These are phyloP conservation scores for Hypomyces perniciosus DNA, from an alignment of 2,329 filamentous ascomycete species.

Conservation along the genomic window DNA sequence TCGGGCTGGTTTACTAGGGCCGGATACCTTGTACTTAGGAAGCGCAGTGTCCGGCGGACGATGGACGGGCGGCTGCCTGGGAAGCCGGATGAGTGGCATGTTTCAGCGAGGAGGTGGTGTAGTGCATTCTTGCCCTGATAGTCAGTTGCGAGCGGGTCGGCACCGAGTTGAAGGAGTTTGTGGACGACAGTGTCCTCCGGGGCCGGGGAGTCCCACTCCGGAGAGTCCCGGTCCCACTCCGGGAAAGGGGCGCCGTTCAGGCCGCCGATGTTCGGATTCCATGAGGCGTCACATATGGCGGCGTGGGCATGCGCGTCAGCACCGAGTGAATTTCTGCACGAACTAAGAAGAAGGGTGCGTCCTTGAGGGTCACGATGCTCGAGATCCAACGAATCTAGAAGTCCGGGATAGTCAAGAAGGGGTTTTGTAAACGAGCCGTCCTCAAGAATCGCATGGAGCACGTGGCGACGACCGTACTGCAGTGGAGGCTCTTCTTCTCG, in stretches of 20 bases:
- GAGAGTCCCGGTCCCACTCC: neutral
- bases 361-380: constrained; percentile 2
- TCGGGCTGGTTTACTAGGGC: neutral
- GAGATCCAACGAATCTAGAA: neutral
- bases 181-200: neutral
- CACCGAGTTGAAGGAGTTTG: neutral
- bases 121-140: constrained; percentile 2
- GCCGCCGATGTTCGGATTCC: too few relatives aligned
- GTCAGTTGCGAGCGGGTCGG: neutral
- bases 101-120: neutral
- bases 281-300: neutral
- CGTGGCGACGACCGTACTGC: neutral
- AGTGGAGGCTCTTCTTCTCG: too few relatives aligned
- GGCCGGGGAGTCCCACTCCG: neutral
- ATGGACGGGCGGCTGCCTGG: neutral
- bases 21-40: neutral
- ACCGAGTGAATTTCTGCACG: neutral
- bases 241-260: neutral
- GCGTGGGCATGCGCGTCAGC: neutral
- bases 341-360: constrained; percentile 1
- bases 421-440: neutral
- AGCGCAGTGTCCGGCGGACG: neutral
- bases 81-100: neutral
- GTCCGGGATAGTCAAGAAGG: neutral
- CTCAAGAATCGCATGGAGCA: constrained; percentile 3